Evolutionary conservation across 257 asterid species (phyloP).

Genomic region (Salvia hispanica): DNA sequence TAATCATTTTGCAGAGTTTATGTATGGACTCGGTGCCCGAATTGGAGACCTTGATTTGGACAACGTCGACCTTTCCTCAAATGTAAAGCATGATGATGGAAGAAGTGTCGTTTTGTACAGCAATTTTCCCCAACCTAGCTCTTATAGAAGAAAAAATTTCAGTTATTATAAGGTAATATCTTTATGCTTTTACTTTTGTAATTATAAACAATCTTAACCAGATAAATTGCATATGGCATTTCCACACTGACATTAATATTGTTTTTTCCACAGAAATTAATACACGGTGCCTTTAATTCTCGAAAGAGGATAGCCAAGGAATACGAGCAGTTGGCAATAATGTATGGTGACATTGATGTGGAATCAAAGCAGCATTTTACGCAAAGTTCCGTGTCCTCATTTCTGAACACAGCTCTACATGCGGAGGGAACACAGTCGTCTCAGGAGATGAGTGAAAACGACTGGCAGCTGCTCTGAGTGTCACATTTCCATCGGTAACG

Average conservation of each 20-base stretch:
- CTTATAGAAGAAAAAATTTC: slow-evolving; percentile 49
- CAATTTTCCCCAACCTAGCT: slow-evolving; percentile 32
- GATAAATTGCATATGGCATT: not conserved
- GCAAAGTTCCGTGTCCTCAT: slow-evolving; percentile 32
- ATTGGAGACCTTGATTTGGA: slow-evolving; percentile 48
- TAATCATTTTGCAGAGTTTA: slow-evolving; percentile 37
- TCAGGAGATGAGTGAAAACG: slow-evolving; percentile 45
- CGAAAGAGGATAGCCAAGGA: slow-evolving; percentile 72
- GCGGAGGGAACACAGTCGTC: slow-evolving; percentile 27
- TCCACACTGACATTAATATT: not conserved
- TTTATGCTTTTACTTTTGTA: slow-evolving; percentile 7
- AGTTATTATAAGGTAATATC: slow-evolving; percentile 65
- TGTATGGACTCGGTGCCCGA: slow-evolving; percentile 19
- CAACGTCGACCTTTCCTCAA: slow-evolving; percentile 57
- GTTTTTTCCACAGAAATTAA: slow-evolving; percentile 47
- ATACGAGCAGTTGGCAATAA: slow-evolving; percentile 62
- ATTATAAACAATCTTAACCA: slow-evolving; percentile 5
- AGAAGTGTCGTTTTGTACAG: slow-evolving; percentile 30
- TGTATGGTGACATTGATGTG: slow-evolving; percentile 63
- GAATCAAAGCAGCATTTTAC: slow-evolving; percentile 38
- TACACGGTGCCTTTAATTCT: slow-evolving; percentile 61
- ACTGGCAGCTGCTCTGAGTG: slow-evolving; percentile 68
- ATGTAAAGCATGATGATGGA: slow-evolving; percentile 34
- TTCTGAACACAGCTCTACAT: slow-evolving; percentile 25
- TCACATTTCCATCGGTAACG: slow-evolving; percentile 9